Base-by-base conservation (phyloP, 129 eudicot genomes). In the Flaveria trinervia region DNA sequence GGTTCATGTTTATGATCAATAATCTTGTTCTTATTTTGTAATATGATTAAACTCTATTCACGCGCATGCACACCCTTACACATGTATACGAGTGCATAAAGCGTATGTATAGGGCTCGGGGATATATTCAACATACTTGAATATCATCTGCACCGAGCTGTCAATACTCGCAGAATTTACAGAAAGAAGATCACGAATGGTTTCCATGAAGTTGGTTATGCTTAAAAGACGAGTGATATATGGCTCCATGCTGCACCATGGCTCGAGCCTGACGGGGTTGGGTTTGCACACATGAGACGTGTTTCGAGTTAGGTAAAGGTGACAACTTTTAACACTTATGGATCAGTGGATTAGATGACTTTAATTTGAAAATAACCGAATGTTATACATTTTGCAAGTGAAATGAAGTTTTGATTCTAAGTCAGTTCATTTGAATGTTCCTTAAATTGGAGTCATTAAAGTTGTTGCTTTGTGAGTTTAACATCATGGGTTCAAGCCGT, bases 211-310 rank as follows among this genome's bases (percentile, higher is more conserved):
- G 50, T 55, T 82, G 87, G 66, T 77, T 49, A 65, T 84, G 65
- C 55, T 72, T 74, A 50, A 86, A 83, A 65, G 86, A 86, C 74
- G 86, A 52, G 60, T 86, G 89, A 69, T 86, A 74, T 10, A 80
- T 43, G 13, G 84, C 83, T 68, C 69, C 88, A 1, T 69, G 52
- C 3, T 71, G 73, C 72, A 71, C 76, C 78, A 22, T 54, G n/a
- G 39, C 73, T 23, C 78, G 65, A 72, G 84, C 87, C 6, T 85
- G 81, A 5, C 73, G 68, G 10, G 89, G 80, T 33, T 64, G 59
- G 15, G 69, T 82, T 67, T 17, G 70, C 30, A 88, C 16, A 59
- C 83, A 33, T 73, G 9, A 9, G 65, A 36, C 15, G 11, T 9
- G 30, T 9, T 23, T 11, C 2, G 2, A 28, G 28, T 30, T 55